Conservation (phyloP, 345 rosid genomes). For the Eutrema japonicum region DNA sequence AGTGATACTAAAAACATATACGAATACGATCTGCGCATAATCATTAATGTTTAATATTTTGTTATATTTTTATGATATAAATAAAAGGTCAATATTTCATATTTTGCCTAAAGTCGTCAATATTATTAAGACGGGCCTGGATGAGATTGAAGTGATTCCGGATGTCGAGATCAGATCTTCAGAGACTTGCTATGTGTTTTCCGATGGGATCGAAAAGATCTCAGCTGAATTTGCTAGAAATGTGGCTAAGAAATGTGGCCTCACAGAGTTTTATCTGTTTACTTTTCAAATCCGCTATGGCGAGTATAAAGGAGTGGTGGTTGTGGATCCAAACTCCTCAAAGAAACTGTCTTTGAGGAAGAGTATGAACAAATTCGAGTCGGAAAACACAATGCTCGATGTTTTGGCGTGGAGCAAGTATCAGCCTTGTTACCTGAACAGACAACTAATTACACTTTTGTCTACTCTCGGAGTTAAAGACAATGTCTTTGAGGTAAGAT, state of each 20-base stretch:
- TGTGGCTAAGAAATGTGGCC: conserved; percentile 45
- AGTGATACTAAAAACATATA: too few species aligned
- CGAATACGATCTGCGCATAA: too few species aligned
- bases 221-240: conserved; percentile 57
- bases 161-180: conserved; percentile 46
- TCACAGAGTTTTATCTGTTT: conserved; percentile 33
- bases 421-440: conserved; percentile 61
- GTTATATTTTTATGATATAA: too few species aligned
- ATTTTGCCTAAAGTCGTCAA: too few species aligned
- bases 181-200: conserved; percentile 42
- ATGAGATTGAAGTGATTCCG: conserved; percentile 54
- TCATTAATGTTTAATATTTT: too few species aligned
- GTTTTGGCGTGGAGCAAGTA: conserved; percentile 57
- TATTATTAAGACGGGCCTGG: too few species aligned
- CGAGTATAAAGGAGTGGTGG: too few species aligned
- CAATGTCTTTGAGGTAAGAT: conserved; percentile 59
- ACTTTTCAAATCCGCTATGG: too few species aligned
- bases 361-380: too few species aligned
- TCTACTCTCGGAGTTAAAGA: conserved; percentile 55
- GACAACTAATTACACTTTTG: conserved; percentile 62
- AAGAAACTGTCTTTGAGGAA: too few species aligned
- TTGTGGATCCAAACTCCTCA: too few species aligned
- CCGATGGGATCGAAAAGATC: conserved; percentile 62
- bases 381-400: conserved; percentile 47
- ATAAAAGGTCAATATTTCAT: too few species aligned